phyloP scores from a whole-genome alignment of 345 rosid species.

The Ceriops decandra region DNA sequence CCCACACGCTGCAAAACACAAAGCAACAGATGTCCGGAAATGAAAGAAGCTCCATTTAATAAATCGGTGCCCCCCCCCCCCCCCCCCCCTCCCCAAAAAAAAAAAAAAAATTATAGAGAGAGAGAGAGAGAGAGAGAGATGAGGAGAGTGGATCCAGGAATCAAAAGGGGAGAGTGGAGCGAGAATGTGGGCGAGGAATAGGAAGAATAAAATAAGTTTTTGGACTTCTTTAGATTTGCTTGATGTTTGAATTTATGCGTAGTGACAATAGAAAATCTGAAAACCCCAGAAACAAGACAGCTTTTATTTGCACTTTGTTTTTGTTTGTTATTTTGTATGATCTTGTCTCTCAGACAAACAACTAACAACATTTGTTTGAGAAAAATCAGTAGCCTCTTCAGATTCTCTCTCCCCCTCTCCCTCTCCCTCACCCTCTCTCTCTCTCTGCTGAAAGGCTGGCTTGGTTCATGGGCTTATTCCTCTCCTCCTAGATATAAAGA shows the following conservation, averaged over 20 bases:
- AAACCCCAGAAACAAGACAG: neutral
- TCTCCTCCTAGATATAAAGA: conserved; percentile 1
- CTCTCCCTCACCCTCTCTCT: conserved; percentile 18
- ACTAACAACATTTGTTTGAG: conserved; percentile 18
- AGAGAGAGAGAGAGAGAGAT: neutral
- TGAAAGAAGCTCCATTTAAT: conserved; percentile 10
- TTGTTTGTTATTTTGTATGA: neutral
- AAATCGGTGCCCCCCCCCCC: neutral
- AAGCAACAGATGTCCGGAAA: neutral
- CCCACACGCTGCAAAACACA: no score
- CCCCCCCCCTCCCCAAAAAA: no score
- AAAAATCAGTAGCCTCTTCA: conserved; percentile 31
- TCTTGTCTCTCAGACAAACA: conserved; percentile 41
- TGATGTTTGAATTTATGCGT: conserved; percentile 12
- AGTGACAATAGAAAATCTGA: neutral
- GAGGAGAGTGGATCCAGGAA: conserved; percentile 29
- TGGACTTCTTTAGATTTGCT: conserved; percentile 23
- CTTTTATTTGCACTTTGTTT: neutral
- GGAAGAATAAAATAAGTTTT: conserved; percentile 8
- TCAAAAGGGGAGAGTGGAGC: conserved; percentile 42
- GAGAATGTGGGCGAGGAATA: conserved; percentile 41
- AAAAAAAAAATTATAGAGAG: conserved; percentile 3
- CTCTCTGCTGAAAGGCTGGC: conserved; percentile 29
- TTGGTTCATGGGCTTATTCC: conserved; percentile 29
- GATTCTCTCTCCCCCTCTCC: conserved; percentile 19